Conservation (phyloP, 495 filamentous ascomycete species). For the Talaromyces liani region DNA sequence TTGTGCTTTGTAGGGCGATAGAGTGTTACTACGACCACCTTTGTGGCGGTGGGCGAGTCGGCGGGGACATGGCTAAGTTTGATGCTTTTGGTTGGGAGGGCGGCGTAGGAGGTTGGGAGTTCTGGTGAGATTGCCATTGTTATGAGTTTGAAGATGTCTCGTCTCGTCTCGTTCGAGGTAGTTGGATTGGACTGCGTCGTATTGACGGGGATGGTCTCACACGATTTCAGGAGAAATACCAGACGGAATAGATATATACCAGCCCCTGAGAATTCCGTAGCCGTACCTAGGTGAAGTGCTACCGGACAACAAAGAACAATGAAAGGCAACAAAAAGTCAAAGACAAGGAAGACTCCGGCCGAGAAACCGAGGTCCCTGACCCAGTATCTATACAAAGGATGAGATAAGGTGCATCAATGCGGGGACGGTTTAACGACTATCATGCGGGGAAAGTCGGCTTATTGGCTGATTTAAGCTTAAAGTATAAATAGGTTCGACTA, state of each 20-base stretch:
- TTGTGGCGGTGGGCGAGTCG: slow-evolving; percentile 35
- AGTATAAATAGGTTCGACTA: neutral
- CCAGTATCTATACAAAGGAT: neutral
- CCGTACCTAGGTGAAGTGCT: neutral
- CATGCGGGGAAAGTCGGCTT: neutral
- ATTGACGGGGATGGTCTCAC: neutral
- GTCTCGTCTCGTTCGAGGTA: neutral
- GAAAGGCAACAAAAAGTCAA: neutral
- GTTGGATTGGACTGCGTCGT: neutral
- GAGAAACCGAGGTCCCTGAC: neutral
- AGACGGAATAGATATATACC: neutral
- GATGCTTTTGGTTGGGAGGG: slow-evolving; percentile 38
- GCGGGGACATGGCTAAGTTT: slow-evolving; percentile 40
- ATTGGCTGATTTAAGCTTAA: neutral
- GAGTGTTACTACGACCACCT: slow-evolving; percentile 45
- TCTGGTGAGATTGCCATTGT: slow-evolving; percentile 3
- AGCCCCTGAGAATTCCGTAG: neutral
- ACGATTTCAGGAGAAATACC: neutral
- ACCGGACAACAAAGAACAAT: neutral
- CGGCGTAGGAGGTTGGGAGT: slow-evolving; percentile 21
- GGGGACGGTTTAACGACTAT: neutral
- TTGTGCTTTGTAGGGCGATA: slow-evolving; percentile 49
- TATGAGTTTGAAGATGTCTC: neutral
- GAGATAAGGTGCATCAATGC: neutral
- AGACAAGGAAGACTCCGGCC: neutral